Conservation (phyloP, 371 early-diverging fungal genomes). For the Mucor indicus region DNA sequence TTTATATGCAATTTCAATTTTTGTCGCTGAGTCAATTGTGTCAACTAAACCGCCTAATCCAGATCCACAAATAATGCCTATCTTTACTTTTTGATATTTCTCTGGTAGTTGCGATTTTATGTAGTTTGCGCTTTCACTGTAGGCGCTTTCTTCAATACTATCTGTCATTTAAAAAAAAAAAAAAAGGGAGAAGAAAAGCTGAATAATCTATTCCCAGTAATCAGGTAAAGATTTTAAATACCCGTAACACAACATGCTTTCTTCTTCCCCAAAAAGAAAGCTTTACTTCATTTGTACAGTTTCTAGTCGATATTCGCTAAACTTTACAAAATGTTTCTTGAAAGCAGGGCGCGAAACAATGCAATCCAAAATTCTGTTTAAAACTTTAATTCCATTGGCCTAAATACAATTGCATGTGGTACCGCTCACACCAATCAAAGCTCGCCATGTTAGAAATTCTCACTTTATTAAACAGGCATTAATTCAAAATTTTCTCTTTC, state of each 20-base stretch:
- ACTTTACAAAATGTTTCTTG: no score
- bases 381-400: no score
- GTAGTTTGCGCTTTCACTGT: conserved; percentile 21
- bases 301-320: no score
- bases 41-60: conserved; percentile 87
- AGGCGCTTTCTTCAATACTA: conserved; percentile 30
- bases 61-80: conserved; percentile 91
- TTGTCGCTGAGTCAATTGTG: conserved; percentile 59
- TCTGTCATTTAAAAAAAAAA: conserved; percentile 3
- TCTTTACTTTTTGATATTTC: conserved; percentile 39
- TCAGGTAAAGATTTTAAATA: no score
- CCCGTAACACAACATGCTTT: no score
- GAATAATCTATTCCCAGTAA: no score
- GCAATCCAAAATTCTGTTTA: no score
- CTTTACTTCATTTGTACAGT: no score
- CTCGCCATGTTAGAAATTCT: conserved; percentile 11
- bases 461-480: no score
- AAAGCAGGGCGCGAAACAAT: no score
- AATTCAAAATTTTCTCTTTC: neutral
- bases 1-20: conserved; percentile 70
- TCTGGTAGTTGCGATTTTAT: conserved; percentile 27
- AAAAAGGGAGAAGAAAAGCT: conserved; percentile 4
- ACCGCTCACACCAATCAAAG: conserved; percentile 6
- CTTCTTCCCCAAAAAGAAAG: no score
- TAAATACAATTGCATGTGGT: no score